Conservation (phyloP, 2,329 filamentous ascomycete species). For the Penicillium fuscoglaucum region DNA sequence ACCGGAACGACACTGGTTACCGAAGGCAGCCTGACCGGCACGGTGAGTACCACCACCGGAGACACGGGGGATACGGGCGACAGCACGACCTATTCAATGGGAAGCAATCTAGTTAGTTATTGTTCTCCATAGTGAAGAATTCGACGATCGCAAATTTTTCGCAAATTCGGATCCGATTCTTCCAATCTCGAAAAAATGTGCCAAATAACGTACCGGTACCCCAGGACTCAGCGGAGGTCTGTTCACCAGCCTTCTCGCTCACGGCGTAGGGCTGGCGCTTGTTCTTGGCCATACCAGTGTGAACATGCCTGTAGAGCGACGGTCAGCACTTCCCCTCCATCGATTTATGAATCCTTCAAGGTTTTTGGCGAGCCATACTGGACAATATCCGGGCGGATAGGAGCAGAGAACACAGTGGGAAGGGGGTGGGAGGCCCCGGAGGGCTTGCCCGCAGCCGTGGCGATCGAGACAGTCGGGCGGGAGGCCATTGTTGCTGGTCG, state of each 20-base stretch:
- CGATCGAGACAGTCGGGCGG: conserved; percentile 95
- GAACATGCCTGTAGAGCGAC: conserved; percentile 61
- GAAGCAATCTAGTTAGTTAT: conserved; percentile 15
- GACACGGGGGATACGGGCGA: conserved; percentile 99
- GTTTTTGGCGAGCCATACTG: conserved; percentile 60
- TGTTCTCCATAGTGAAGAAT: neutral
- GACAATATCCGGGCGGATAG: conserved; percentile 98
- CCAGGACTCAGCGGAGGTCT: conserved; percentile 99
- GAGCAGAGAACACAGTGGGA: conserved; percentile 93
- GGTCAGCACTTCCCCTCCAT: conserved; percentile 36
- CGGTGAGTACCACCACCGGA: conserved; percentile 99
- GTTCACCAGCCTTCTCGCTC: conserved; percentile 99
- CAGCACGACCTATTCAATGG: conserved; percentile 74
- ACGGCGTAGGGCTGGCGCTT: conserved; percentile 99
- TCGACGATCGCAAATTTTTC: neutral
- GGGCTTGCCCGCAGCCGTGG: conserved; percentile 92
- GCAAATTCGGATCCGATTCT: conserved; percentile 10
- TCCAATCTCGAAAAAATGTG: conserved; percentile 25
- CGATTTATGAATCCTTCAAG: conserved; percentile 13
- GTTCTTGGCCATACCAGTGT: conserved; percentile 99
- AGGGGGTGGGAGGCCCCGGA: conserved; percentile 87
- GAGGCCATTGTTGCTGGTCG: conserved; percentile 73
- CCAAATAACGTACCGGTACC: conserved; percentile 78
- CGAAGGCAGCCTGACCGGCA: conserved; percentile 99
- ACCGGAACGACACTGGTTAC: conserved; percentile 99